phyloP scores from a whole-genome alignment of 495 filamentous ascomycete species.

The Penicillium desertorum region DNA sequence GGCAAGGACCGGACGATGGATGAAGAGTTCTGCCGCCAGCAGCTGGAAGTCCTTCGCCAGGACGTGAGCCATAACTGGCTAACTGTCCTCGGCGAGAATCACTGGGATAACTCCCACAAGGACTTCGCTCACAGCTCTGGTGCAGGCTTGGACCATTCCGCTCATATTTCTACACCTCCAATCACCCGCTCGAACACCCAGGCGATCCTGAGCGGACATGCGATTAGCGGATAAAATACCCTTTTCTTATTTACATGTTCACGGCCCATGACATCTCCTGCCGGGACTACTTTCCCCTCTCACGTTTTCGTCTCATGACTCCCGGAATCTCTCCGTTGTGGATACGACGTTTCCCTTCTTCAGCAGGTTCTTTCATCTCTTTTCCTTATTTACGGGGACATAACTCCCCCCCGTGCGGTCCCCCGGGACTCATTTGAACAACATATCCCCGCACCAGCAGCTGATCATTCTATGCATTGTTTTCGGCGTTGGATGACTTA shows the following conservation, averaged over 20 bases:
- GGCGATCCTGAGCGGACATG: constrained; percentile 53
- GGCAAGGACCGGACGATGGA: constrained; percentile 61
- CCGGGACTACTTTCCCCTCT: constrained; percentile 5
- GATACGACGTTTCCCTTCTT: not conserved
- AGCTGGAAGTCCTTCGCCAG: constrained; percentile 78
- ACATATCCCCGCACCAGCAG: constrained; percentile 11
- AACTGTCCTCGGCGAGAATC: constrained; percentile 77
- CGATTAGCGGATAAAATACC: constrained; percentile 39
- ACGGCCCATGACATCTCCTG: not conserved
- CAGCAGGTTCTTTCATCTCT: not conserved
- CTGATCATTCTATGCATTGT: constrained; percentile 33
- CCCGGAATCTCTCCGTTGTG: not conserved
- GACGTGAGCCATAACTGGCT: constrained; percentile 85
- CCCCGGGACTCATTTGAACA: constrained; percentile 12
- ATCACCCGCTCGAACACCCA: constrained; percentile 46
- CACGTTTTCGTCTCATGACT: not conserved
- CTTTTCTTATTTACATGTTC: not conserved
- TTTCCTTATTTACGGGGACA: constrained; percentile 2
- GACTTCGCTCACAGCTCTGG: constrained; percentile 36
- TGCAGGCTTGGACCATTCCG: constrained; percentile 36
- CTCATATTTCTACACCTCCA: constrained; percentile 38
- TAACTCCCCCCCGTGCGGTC: not conserved
- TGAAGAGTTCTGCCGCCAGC: constrained; percentile 77
- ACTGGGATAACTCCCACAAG: constrained; percentile 49
- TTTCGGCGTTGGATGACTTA: constrained; percentile 46